These are phyloP conservation scores for Collybia sordida DNA, from an alignment of 768 basidiomycete genomes.

Conservation along the genomic window DNA sequence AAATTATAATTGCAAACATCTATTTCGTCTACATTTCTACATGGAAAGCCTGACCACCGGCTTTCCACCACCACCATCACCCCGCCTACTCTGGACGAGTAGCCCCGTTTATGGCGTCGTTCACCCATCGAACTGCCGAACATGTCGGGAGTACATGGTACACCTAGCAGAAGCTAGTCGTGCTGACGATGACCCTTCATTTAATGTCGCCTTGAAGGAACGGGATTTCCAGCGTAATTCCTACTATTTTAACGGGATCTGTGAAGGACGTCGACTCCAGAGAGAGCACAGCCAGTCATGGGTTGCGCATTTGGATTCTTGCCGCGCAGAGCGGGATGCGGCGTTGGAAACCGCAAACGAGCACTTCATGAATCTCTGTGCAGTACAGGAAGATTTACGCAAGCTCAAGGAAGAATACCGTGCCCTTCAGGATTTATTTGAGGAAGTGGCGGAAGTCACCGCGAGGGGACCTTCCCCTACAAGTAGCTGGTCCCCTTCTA, in stretches of 20 bases:
- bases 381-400: slow-evolving; percentile 15
- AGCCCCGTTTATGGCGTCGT: slow-evolving; percentile 15
- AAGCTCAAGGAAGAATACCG: slow-evolving; percentile 19
- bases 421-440: slow-evolving; percentile 14
- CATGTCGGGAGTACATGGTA: slow-evolving; percentile 13
- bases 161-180: slow-evolving; percentile 12
- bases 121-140: slow-evolving; percentile 11
- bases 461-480: not conserved
- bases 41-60: too few species aligned
- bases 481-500: too few species aligned
- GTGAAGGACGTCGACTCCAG: slow-evolving; percentile 12
- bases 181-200: slow-evolving; percentile 6
- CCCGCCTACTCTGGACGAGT: slow-evolving; percentile 9
- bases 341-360: slow-evolving; percentile 7
- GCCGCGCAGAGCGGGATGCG: slow-evolving; percentile 21
- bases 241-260: slow-evolving; percentile 11
- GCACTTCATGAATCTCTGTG: slow-evolving; percentile 12
- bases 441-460: slow-evolving; percentile 1
- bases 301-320: slow-evolving; percentile 8
- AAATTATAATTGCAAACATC: too few species aligned
- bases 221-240: slow-evolving; percentile 11
- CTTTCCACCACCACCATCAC: too few species aligned
- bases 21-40: too few species aligned
- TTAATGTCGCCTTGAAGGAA: slow-evolving; percentile 11
- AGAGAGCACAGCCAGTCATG: slow-evolving; percentile 4